A percentile compares a stretch with the other conserved stretches of the same genome.
Evolutionary conservation across 2,329 filamentous ascomycete genomes (phyloP).

Genomic region (Curvularia sp.): DNA sequence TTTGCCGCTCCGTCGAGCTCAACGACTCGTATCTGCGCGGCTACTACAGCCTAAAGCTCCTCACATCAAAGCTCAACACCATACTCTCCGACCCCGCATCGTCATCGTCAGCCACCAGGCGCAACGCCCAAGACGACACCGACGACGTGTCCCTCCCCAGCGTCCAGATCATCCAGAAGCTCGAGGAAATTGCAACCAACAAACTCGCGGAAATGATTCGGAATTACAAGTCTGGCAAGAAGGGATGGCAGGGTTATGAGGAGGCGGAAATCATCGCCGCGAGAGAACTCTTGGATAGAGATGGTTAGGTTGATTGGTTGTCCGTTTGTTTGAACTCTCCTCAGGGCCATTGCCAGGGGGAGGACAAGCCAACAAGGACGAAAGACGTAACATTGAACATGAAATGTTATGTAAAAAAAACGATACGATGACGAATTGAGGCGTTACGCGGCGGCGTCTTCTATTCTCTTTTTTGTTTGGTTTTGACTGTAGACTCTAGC

Average conservation of each 20-base stretch:
- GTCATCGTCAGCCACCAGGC: conserved; percentile 32
- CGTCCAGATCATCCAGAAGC: conserved; percentile 66
- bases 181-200: conserved; percentile 75
- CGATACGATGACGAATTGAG: background rate
- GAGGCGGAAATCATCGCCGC: conserved; percentile 75
- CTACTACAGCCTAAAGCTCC: conserved; percentile 88
- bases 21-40: conserved; percentile 92
- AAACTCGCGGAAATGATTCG: conserved; percentile 81
- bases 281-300: conserved; percentile 68
- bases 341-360: too few relatives aligned
- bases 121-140: conserved; percentile 43
- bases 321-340: too few relatives aligned
- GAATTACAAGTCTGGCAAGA: conserved; percentile 64
- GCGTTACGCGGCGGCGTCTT: conserved; percentile 3
- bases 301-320: too few relatives aligned
- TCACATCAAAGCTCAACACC: conserved; percentile 55
- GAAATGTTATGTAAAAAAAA: background rate
- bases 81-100: conserved; percentile 38
- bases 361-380: background rate
- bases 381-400: background rate
- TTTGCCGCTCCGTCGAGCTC: conserved; percentile 88
- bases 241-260: conserved; percentile 76
- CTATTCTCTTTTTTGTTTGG: background rate
- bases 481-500: background rate
- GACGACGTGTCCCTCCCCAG: conserved; percentile 62